Base-by-base conservation (phyloP, 495 filamentous ascomycete genomes). In the Articulospora tetracladia region DNA sequence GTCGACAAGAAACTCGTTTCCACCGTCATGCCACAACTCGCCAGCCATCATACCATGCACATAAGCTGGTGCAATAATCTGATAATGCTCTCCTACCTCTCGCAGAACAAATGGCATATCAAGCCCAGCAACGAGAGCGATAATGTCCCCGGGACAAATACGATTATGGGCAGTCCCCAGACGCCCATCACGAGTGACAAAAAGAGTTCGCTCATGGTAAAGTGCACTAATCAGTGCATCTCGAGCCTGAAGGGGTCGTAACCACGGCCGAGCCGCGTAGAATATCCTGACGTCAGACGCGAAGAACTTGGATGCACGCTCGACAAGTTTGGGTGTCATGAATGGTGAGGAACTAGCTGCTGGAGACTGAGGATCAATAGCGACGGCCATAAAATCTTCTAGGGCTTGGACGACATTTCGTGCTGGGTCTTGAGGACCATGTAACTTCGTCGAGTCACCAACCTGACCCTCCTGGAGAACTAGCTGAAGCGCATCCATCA, bases 1-100 rank as follows among this genome's bases (percentile, higher is more conserved):
- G 39, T 44, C n/a, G 39, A n/a, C 39, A 44, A 8, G 39, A 17
- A 8, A 44, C 15, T 15, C 39, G 15, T n/a, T n/a, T 7, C 3
- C 39, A 8, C 15, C 39, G 4, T 44, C 39, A 7, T 7, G 39
- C 56, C 56, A 58, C 3, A 25, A 24, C 30, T 50, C 41, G 2
- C 56, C 56, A 15, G 30, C 41, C 56, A 58, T 58, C 23, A 58
- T 50, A 8, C 56, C 44, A 58, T 58, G 47, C n/a, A 58, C 27
- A 32, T 58, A 58, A 2, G 25, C 44, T 17, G 48, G 56, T 22
- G 41, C 44, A 58, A 58, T 26, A 34, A 58, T 15, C 2, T 27
- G 44, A 19, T 23, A 58, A 19, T 34, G 15, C 2, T 36, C 30
- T 11, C 26, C 56, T 11, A 34, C 47, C 3, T 20, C 25, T 27